Conservation (phyloP, 2,329 filamentous ascomycete genomes). For the Pleurostoma richardsiae region DNA sequence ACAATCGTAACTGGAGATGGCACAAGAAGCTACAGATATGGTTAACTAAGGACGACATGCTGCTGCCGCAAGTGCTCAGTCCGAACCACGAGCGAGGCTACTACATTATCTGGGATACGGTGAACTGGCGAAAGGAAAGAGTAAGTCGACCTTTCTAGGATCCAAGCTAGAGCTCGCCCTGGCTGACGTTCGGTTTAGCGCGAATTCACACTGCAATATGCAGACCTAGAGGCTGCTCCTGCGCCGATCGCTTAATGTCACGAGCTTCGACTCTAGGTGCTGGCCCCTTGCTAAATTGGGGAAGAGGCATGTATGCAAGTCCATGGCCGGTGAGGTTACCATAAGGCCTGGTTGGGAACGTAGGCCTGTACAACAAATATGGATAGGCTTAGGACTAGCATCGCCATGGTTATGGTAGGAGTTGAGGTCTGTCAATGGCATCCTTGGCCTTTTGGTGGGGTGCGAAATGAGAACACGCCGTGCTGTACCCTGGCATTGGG, state of each 20-base stretch:
- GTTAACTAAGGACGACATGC: conserved; percentile 63
- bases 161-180: neutral
- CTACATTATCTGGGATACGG: conserved; percentile 62
- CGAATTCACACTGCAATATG: conserved; percentile 57
- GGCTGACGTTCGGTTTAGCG: conserved; percentile 33
- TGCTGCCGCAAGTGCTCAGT: conserved; percentile 56
- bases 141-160: conserved; percentile 34
- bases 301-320: too few species aligned
- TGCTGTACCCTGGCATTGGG: too few species aligned
- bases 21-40: conserved; percentile 63
- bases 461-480: too few species aligned
- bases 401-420: too few species aligned
- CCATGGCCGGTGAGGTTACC: too few species aligned
- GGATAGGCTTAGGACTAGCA: too few species aligned
- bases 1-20: conserved; percentile 63
- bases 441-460: too few species aligned
- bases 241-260: neutral
- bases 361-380: too few species aligned
- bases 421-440: too few species aligned
- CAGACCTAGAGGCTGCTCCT: conserved; percentile 49
- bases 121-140: conserved; percentile 57
- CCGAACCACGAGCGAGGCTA: conserved; percentile 58
- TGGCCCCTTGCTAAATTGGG: too few species aligned
- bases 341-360: too few species aligned
- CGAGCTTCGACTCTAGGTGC: too few species aligned